These are phyloP conservation scores for Rhizophlyctis rosea DNA, from an alignment of 192 early-diverging fungal genomes.

Conservation along the genomic window DNA sequence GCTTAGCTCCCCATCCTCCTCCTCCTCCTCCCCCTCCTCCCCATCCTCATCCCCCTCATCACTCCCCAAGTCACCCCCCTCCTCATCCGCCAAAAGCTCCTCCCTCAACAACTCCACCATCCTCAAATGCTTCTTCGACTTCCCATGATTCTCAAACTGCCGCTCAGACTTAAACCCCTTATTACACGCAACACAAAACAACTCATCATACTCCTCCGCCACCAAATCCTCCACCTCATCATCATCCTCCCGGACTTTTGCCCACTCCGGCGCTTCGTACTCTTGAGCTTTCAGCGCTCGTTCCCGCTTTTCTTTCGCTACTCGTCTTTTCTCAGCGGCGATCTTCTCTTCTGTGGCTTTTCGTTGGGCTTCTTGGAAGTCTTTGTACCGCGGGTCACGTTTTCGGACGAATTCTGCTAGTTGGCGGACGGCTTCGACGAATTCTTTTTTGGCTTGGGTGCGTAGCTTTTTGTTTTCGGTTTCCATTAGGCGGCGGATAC, in stretches of 20 bases:
- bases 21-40: not conserved
- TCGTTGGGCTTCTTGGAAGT: conserved; percentile 54
- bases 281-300: conserved; percentile 26
- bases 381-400: conserved; percentile 87
- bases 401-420: conserved; percentile 77
- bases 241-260: conserved; percentile 29
- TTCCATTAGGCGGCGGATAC: conserved; percentile 80
- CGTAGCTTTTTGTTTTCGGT: conserved; percentile 85
- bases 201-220: conserved; percentile 48
- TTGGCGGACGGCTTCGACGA: conserved; percentile 46
- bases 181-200: conserved; percentile 83
- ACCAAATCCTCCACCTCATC: conserved; percentile 42
- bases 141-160: conserved; percentile 76
- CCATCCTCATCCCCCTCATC: conserved; percentile 19
- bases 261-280: conserved; percentile 33
- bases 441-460: conserved; percentile 58
- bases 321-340: conserved; percentile 54
- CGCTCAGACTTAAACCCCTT: conserved; percentile 80
- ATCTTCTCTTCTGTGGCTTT: conserved; percentile 59
- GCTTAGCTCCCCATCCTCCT: not conserved
- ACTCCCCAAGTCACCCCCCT: conserved; percentile 18
- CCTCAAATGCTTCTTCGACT: conserved; percentile 82
- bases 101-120: conserved; percentile 69
- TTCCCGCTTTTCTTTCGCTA: conserved; percentile 49
- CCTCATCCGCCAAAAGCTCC: conserved; percentile 58